Evolutionary conservation across 208 protist species (phyloP), one percentile per base, ranked within the genome.

Genomic region (Leishmania guyanensis): DNA sequence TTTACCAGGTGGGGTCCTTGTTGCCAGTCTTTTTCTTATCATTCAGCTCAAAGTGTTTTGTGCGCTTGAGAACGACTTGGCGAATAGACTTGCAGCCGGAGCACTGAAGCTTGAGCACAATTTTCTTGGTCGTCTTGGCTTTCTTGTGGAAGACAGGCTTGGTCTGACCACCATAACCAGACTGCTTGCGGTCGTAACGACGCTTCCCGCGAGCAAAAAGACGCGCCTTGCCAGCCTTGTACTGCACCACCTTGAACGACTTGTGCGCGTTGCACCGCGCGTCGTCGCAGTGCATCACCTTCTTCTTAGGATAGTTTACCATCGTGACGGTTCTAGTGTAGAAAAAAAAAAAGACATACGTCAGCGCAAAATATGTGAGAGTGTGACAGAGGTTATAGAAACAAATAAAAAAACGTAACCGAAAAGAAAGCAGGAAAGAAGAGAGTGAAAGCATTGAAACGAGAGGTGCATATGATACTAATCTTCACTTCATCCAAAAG

Each of bases 101-200:
- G 98, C 99, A 99, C 91, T 99, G 98, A 46, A 99, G 94, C 90
- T 99, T 99, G 54, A 99, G 95, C 20, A 99, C 97, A 92, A 99
- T 99, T 97, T 99, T 99, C 97, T 99, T 99, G 74, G 99, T 99
- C 46, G 98, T 99, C 94, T 99, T 99, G 60, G 99, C 98, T 98
- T 99, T 99, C 97, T 99, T 88, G 82, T 99, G 98, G 95, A 99
- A 99, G 85, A 99, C 98, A 65, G 99, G 99, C 98, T 99, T 99
- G 87, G 99, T 99, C 97, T 86, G 99, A 94, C 99, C 99, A 98
- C 99, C 99, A 91, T 99, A 99, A 95, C 99, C 99, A 71, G 91
- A 93, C 98, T 99, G 99, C 92, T 99, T 99, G 78, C 98, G 93
- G 91, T 99, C 99, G 95, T 99, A 99, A 98, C 82, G 94, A 69